Base-by-base conservation (phyloP, 2,329 filamentous ascomycete species). In the Zasmidium cellare region DNA sequence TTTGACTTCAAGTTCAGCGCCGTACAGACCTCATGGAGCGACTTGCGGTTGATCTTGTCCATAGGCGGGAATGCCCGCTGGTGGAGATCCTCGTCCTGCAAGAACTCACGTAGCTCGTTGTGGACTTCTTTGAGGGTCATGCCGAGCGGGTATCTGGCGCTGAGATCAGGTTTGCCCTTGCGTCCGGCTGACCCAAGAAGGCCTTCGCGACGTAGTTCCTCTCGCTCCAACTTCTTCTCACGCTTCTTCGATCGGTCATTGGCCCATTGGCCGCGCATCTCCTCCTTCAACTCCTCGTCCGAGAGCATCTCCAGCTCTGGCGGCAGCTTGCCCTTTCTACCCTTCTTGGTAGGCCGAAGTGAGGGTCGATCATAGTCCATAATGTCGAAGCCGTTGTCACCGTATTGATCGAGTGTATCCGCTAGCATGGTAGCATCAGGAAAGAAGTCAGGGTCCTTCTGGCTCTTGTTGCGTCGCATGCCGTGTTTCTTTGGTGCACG, bases 51-150 rank as follows among this genome's bases (percentile, higher is more conserved):
- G 46, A 82, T 76, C 60, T 91, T 90, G 56, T 90, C 86, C 87
- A 97, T 96, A 0, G 93, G 91, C 2, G 93, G 91, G 22, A 97
- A 79, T 3, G 85, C 78, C 5, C 94, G 79, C 47, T 89, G 92
- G 62, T 25, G 87, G 65, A 86, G 79, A 53, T 83, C 82, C 1
- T 81, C 74, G 19, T 86, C 82, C 23, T 85, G 71, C 20, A 97
- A 75, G 70, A 97, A 97, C 1, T 74, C 69, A 59, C 83, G 83
- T 46, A 97, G 81, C 74, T 96, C 91, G 18, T 84, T 79, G 59
- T 87, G 86, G 46, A 96, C 79, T 52, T 92, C 83, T 18, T 86
- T 80, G 62, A 91, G 79, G 24, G 79, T 82, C 77, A 96, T 89
- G 44, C 91, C 90, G 38, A 83, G 78, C 0, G 82, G 81, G 69